Conservation (phyloP, 148 eudicot genomes). For the Amaranthus palmeri region DNA sequence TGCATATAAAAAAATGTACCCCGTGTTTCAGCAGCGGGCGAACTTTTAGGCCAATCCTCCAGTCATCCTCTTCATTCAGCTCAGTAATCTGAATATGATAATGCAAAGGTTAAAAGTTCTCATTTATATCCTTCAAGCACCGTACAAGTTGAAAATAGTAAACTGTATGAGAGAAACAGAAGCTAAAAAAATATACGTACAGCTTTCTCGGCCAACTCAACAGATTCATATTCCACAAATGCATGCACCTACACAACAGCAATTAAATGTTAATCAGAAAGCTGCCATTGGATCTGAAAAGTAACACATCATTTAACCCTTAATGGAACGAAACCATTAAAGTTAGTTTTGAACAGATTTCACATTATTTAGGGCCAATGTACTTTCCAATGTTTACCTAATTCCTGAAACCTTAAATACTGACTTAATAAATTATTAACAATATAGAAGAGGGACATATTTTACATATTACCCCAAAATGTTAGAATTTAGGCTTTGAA, state of each 20-base stretch:
- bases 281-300: neutral
- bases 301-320: neutral
- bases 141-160: neutral
- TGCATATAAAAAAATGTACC: conserved; percentile 30
- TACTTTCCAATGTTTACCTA: neutral
- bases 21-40: conserved; percentile 60
- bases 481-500: neutral
- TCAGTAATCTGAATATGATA: conserved; percentile 52
- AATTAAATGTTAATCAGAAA: conserved; percentile 4
- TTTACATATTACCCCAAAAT: neutral
- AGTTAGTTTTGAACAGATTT: too few relatives aligned
- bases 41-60: conserved; percentile 94
- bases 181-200: conserved; percentile 35
- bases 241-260: conserved; percentile 67
- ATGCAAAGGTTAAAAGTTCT: neutral
- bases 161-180: neutral
- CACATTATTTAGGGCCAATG: neutral
- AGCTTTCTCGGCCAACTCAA: conserved; percentile 92
- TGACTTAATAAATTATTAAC: neutral
- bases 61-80: conserved; percentile 69
- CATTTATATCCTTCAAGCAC: neutral
- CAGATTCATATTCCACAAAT: conserved; percentile 90
- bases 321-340: neutral
- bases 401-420: neutral
- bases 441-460: too few relatives aligned